Evolutionary conservation across 108 stramenopile species (phyloP), one percentile per base, ranked within the genome.

Genomic region (Cyclotella kingstonii): DNA sequence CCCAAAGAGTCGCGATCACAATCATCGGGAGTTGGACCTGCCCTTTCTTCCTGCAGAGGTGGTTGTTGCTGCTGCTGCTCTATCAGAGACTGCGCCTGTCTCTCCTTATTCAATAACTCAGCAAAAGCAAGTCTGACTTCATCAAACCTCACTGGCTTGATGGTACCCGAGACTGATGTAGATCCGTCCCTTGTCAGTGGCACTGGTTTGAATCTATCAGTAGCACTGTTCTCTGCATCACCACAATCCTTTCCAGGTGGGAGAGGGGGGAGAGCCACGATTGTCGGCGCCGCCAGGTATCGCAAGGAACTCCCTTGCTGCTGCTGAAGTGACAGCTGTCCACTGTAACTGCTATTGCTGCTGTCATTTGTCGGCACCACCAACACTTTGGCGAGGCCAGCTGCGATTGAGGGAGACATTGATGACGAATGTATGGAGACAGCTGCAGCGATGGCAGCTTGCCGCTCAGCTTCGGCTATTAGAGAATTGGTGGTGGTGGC

Each of bases 391-490:
- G 63, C 47, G n/a, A 70, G 27, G 15, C 41, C 46, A 17, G 46
- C 51, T 5, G 56, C 48, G 11, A 23, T 61, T 33, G 60, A 53
- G 19, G 63, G 63, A 31, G 63, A 54, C 23, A 22, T 45, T 4
- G 39, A 52, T 14, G 27, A 17, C 17, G 38, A 30, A 39, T 66
- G 54, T 0, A 54, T 54, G 5, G 72, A 65, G 21, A 73, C 41
- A 3, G 72, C 72, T 12, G 72, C 72, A 52, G 72, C 72, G 14
- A 73, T 65, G 31, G 72, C 72, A 1, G 72, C 72, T 60, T 73
- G 72, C 9, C 72, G 58, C 58, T 73, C 72, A 17, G 72, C 72
- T 51, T 73, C 72, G 18, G 30, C 59, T 1, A 60, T 18, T 18
- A 60, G 45, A 18, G 54, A 38, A 38, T n/a, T n/a, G n/a, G n/a